These are phyloP conservation scores for Globisporangium spinosum DNA, from an alignment of 352 stramenopile genomes.

Conservation along the genomic window DNA sequence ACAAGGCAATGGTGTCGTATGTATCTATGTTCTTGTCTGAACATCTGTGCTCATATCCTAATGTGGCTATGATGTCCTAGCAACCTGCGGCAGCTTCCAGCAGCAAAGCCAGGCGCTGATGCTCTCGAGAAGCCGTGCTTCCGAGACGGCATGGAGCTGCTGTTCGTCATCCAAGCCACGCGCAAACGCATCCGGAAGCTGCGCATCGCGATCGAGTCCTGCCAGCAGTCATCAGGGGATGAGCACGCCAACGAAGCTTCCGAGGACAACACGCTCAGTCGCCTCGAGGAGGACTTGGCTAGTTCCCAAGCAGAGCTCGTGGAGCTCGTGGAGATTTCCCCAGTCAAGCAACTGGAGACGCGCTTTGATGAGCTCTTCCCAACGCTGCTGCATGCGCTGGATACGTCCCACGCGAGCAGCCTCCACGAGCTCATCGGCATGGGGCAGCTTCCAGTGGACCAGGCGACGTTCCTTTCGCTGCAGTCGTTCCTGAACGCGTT, in stretches of 20 bases:
- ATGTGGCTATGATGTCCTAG: conserved; percentile 4
- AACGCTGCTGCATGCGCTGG: conserved; percentile 33
- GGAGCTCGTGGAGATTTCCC: conserved; percentile 29
- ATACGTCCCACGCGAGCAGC: conserved; percentile 28
- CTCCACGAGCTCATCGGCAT: conserved; percentile 47
- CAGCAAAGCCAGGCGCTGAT: background rate
- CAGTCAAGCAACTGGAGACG: conserved; percentile 22
- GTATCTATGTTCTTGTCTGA: background rate
- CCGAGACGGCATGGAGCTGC: conserved; percentile 48
- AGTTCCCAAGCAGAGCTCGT: conserved; percentile 26
- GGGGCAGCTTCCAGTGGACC: conserved; percentile 45
- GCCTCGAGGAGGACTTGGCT: conserved; percentile 8
- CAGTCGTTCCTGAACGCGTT: conserved; percentile 56
- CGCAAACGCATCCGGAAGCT: conserved; percentile 52
- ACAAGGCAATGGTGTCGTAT: background rate
- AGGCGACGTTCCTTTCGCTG: conserved; percentile 40
- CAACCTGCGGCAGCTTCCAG: conserved; percentile 19
- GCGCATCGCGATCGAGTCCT: conserved; percentile 24
- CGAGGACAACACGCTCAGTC: background rate
- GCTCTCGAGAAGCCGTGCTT: background rate
- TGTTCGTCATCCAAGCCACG: conserved; percentile 30
- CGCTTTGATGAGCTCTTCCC: conserved; percentile 39
- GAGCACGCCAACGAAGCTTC: conserved; percentile 4
- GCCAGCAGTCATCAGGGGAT: conserved; percentile 15
- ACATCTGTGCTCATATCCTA: background rate